Evolutionary conservation across 1,139 yeast species (phyloP).

Genomic region (Debaryomyces coudertii): DNA sequence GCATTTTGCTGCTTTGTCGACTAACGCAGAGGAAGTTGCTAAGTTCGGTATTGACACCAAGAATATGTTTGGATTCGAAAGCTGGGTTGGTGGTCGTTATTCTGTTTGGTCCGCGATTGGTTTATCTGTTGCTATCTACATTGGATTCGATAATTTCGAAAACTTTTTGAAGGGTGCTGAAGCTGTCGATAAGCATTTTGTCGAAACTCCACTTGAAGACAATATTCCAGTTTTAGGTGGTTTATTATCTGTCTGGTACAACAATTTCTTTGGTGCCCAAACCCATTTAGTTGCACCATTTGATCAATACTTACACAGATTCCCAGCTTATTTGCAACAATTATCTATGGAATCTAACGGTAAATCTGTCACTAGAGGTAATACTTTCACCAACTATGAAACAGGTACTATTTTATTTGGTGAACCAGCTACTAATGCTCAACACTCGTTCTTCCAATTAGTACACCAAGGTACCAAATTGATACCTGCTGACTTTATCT

Average conservation of each 20-base stretch:
- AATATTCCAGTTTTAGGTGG: slow-evolving; percentile 96
- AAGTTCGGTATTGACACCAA: slow-evolving; percentile 96
- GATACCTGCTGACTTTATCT: slow-evolving; percentile 93
- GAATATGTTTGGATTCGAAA: slow-evolving; percentile 98
- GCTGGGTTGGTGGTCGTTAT: slow-evolving; percentile 99
- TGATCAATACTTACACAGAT: slow-evolving; percentile 97
- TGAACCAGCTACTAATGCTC: slow-evolving; percentile 98
- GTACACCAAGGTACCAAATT: slow-evolving; percentile 98
- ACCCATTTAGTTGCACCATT: slow-evolving; percentile 98
- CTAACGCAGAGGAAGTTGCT: slow-evolving; percentile 87
- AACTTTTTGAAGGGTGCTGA: slow-evolving; percentile 95
- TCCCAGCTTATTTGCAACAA: slow-evolving; percentile 99
- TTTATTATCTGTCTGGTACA: slow-evolving; percentile 93
- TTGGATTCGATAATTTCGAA: slow-evolving; percentile 93
- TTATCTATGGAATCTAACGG: slow-evolving; percentile 99
- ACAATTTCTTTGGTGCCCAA: slow-evolving; percentile 96
- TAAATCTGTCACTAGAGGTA: slow-evolving; percentile 92
- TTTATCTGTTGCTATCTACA: slow-evolving; percentile 88
- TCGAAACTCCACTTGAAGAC: slow-evolving; percentile 78
- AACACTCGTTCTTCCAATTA: slow-evolving; percentile 98
- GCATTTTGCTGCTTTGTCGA: slow-evolving; percentile 96
- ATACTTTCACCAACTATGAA: slow-evolving; percentile 88
- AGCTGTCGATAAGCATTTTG: slow-evolving; percentile 92
- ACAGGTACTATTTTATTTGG: slow-evolving; percentile 96
- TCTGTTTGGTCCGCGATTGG: slow-evolving; percentile 99